Evolutionary conservation across 495 filamentous ascomycete genomes (phyloP), one percentile per base, ranked within the genome.

Genomic region (Cercophora newfieldiana): DNA sequence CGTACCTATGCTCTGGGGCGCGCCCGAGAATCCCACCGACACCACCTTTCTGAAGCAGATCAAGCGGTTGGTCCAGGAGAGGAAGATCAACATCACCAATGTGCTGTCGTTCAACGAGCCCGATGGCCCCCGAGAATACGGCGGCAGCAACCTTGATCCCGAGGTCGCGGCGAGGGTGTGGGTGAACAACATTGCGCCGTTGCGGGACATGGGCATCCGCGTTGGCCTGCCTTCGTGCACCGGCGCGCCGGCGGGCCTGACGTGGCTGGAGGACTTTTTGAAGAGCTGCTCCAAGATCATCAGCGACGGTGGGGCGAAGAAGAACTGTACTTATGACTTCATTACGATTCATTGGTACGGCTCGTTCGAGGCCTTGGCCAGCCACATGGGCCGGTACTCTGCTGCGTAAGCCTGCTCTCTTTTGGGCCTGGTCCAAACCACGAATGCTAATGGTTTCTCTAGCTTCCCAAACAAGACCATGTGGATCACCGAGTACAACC

Each of bases 1-100:
- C 69, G 88, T 94, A n/a, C 90, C 91, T 30, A 91, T 91, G 90
- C 82, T 92, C 30, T 93, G 88, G 88, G 90, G 90, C 29, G 75
- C 77, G 7, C 77, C 78, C 2, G 24, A 63, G 19, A 63, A 72
- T n/a, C 71, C 79, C 54, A 75, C 73, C 69, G 80, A 85, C 61
- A 85, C 78, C 6, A 72, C 81, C 12, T 91, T 91, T 75, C 75
- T 86, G 30, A 75, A 82, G 53, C 79, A 77, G 18, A 80, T 92
- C 25, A 76, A 71, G 53, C 30, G 66, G 10, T 78, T 86, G 68
- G 82, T 90, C 64, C 68, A 77, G 29, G 66, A 75, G 31, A 66
- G 68, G 19, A 86, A 87, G 18, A 76, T 79, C n/a, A 85, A 86
- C 28, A 87, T 93, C 69, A 82, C 72, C 7, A 83, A 90, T 66